Base-by-base conservation (phyloP, 2,329 filamentous ascomycete species). In the Gliomastix tumulicola region DNA sequence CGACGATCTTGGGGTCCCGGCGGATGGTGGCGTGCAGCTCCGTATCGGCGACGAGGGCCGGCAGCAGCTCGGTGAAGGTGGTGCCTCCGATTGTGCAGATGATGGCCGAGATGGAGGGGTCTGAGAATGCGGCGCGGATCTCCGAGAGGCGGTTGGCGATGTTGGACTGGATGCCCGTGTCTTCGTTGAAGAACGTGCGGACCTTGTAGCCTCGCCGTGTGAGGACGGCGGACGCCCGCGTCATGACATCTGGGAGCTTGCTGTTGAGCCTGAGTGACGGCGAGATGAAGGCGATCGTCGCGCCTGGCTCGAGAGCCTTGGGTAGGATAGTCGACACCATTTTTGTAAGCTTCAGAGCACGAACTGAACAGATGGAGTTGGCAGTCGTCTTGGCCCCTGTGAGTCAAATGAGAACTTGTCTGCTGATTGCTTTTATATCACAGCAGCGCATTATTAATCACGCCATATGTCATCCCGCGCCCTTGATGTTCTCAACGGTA, bases 21-120 rank as follows among this genome's bases (percentile, higher is more conserved):
- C 53, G 54, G 25, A 66, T 56, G 2, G 40, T 36, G 10, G 18
- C 35, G 21, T 61, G 58, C 3, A 65, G 49, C 9, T 51, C 53
- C 6, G 44, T 48, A 39, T 67, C 64, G 2, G 48, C 54, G 6
- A 62, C 39, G 0, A 67, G 41, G 3, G 51, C 47, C 0, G 62
- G 63, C 1, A 66, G 44, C 12, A 67, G 55, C 49, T 67, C 60
- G 4, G 51, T 64, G 35, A 63, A 58, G 16, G 55, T 44, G 15
- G 55, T 37, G 3, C 63, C 63, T 34, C 63, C 63, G 35, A 62
- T 50, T 21, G 59, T 64, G 48, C 58, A 62, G 44, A 65, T 50
- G 31, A 67, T 39, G 21, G 58, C 62, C 7, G 52, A 46, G 32
- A 65, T 48, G 5, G 32, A 34, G 0, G 55, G 50, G 43, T 65